phyloP scores from a whole-genome alignment of 768 basidiomycete genomes.

The Floccularia luteovirens region DNA sequence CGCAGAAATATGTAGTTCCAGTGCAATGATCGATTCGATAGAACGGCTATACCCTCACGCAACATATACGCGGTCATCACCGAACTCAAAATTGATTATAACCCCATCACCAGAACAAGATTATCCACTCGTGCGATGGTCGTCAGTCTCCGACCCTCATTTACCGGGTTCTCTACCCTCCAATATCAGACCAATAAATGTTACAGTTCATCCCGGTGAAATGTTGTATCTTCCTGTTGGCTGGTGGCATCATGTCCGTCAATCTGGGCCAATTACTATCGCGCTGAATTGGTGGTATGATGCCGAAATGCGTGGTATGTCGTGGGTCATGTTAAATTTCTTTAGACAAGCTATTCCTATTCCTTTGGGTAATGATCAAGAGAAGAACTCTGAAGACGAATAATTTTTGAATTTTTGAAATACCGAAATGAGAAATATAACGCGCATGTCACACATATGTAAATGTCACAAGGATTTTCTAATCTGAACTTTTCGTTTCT shows the following conservation, averaged over 20 bases:
- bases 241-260: constrained; percentile 91
- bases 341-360: constrained; percentile 38
- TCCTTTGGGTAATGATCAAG: constrained; percentile 26
- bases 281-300: constrained; percentile 92
- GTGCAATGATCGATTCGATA: no score
- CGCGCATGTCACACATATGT: no score
- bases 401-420: no score
- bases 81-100: constrained; percentile 19
- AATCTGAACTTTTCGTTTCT: constrained; percentile 11
- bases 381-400: no score
- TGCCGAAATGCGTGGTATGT: constrained; percentile 61
- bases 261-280: constrained; percentile 53
- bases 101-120: constrained; percentile 19
- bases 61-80: constrained; percentile 42
- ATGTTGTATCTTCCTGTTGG: constrained; percentile 86
- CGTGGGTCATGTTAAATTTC: constrained; percentile 64
- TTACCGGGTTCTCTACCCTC: constrained; percentile 34
- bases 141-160: constrained; percentile 60
- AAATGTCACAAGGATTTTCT: constrained; percentile 2
- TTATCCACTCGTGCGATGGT: constrained; percentile 64
- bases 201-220: constrained; percentile 66
- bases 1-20: no score
- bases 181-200: constrained; percentile 55
- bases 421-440: no score
- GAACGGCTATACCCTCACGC: constrained; percentile 64